A percentile compares a stretch with the other conserved stretches of the same genome.
Conservation (phyloP, 768 basidiomycete species). For the Myochromella boudieri region DNA sequence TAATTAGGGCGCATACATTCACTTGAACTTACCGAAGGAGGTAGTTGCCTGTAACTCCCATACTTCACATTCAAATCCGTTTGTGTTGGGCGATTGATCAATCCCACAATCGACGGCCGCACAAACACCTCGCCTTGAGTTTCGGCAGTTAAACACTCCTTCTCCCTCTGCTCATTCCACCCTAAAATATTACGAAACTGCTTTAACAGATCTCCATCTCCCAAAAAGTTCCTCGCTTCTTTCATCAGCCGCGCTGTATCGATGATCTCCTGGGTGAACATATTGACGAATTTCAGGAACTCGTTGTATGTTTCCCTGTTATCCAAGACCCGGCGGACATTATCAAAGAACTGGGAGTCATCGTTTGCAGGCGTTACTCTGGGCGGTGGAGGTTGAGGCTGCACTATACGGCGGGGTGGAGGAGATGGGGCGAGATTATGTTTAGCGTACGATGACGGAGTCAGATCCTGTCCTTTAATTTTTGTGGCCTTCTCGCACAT, state of each 20-base stretch:
- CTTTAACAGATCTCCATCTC: conserved; percentile 74
- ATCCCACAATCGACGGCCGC: conserved; percentile 43
- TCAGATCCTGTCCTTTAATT: conserved; percentile 35
- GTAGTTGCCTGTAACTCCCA: conserved; percentile 90
- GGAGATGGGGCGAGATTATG: conserved; percentile 34
- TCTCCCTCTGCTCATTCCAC: conserved; percentile 76
- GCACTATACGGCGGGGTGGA: conserved; percentile 24
- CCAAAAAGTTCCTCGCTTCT: conserved; percentile 74
- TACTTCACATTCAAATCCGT: conserved; percentile 71
- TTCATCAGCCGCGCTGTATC: conserved; percentile 82
- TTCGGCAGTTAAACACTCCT: conserved; percentile 50
- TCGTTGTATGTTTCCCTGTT: conserved; percentile 85
- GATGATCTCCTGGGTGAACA: conserved; percentile 93
- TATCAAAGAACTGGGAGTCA: conserved; percentile 87
- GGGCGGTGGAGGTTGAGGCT: conserved; percentile 26
- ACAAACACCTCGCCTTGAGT: conserved; percentile 51
- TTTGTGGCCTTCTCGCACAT: conserved; percentile 45
- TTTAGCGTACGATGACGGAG: conserved; percentile 37
- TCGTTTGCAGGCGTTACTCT: conserved; percentile 31
- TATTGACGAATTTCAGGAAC: conserved; percentile 91
- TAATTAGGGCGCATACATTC: not conserved
- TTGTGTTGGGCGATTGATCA: conserved; percentile 48
- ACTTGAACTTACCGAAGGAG: conserved; percentile 58
- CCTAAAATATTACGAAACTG: conserved; percentile 86
- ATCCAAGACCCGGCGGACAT: conserved; percentile 73